phyloP scores from a whole-genome alignment of 2,329 filamentous ascomycete genomes.

The Shiraia sp. region DNA sequence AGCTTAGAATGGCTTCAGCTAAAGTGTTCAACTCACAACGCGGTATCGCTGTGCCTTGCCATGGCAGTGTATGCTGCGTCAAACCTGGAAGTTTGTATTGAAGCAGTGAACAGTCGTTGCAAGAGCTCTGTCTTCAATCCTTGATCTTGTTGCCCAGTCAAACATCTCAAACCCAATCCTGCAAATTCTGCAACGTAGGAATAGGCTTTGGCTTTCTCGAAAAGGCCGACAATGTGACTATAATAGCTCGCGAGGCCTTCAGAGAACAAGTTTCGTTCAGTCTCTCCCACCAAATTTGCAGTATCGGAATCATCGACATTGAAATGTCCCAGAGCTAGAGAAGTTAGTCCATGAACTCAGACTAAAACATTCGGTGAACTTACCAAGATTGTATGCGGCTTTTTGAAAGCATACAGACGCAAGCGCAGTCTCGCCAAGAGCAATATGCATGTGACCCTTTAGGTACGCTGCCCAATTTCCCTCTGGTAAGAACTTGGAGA shows the following conservation, averaged over 20 bases:
- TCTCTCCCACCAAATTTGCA: slow-evolving; percentile 68
- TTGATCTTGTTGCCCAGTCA: slow-evolving; percentile 31
- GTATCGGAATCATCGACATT: slow-evolving; percentile 48
- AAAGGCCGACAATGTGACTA: slow-evolving; percentile 80
- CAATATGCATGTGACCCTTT: slow-evolving; percentile 77
- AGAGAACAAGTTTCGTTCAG: slow-evolving; percentile 70
- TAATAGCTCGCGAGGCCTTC: slow-evolving; percentile 83
- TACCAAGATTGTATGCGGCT: slow-evolving; percentile 81
- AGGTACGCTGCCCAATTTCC: slow-evolving; percentile 72
- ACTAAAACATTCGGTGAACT: slow-evolving; percentile 35
- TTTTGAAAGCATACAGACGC: slow-evolving; percentile 80
- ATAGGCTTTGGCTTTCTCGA: slow-evolving; percentile 75
- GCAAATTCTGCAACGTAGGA: slow-evolving; percentile 86
- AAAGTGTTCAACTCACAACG: slow-evolving; percentile 53
- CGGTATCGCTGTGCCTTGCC: slow-evolving; percentile 69
- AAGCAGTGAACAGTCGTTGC: slow-evolving; percentile 80
- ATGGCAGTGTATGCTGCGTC: slow-evolving; percentile 81
- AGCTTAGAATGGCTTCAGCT: slow-evolving; percentile 8
- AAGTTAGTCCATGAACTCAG: slow-evolving; percentile 16
- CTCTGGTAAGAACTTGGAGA: slow-evolving; percentile 66
- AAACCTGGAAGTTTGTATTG: slow-evolving; percentile 77
- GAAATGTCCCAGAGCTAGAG: slow-evolving; percentile 39
- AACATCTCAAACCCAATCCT: slow-evolving; percentile 62
- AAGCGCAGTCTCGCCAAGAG: slow-evolving; percentile 71
- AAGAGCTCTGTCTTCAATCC: slow-evolving; percentile 60